Evolutionary conservation across 768 basidiomycete species (phyloP).

Genomic region (Kwoniella dendrophila): DNA sequence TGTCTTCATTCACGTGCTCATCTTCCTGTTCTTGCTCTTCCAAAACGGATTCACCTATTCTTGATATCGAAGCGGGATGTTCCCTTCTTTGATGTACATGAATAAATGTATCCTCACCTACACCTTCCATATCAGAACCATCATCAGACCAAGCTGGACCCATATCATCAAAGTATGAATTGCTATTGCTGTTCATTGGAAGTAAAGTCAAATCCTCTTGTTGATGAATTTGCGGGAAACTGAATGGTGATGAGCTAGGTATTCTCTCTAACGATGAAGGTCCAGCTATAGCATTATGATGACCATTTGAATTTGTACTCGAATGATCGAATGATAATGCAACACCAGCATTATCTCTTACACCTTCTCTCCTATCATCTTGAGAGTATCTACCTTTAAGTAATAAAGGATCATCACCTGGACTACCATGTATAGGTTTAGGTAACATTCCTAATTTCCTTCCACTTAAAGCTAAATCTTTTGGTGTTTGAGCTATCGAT

Average conservation of each 20-base stretch:
- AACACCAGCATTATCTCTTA: conserved; percentile 10
- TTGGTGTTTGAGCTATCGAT: conserved; percentile 19
- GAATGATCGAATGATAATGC: not conserved
- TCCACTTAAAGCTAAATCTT: conserved; percentile 16
- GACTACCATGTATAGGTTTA: conserved; percentile 27
- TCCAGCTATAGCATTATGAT: no score
- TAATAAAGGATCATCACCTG: conserved; percentile 29
- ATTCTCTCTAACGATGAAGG: not conserved
- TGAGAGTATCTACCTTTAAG: conserved; percentile 10
- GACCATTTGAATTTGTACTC: no score
- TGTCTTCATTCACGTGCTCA: not conserved
- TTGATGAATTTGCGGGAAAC: not conserved
- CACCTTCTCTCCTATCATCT: not conserved
- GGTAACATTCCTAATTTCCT: conserved; percentile 21
- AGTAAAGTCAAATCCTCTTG: conserved; percentile 14
- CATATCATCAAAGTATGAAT: not conserved
- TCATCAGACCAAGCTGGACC: conserved; percentile 29
- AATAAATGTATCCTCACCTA: conserved; percentile 24
- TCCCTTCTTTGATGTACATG: conserved; percentile 8
- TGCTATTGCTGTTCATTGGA: not conserved
- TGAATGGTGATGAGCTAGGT: conserved; percentile 8
- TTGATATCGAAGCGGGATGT: not conserved
- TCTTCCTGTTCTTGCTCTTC: conserved; percentile 16
- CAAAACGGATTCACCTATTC: conserved; percentile 3
- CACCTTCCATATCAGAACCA: conserved; percentile 18